Base-by-base conservation (phyloP, 2,329 filamentous ascomycete species). In the Raffaelea arxii region DNA sequence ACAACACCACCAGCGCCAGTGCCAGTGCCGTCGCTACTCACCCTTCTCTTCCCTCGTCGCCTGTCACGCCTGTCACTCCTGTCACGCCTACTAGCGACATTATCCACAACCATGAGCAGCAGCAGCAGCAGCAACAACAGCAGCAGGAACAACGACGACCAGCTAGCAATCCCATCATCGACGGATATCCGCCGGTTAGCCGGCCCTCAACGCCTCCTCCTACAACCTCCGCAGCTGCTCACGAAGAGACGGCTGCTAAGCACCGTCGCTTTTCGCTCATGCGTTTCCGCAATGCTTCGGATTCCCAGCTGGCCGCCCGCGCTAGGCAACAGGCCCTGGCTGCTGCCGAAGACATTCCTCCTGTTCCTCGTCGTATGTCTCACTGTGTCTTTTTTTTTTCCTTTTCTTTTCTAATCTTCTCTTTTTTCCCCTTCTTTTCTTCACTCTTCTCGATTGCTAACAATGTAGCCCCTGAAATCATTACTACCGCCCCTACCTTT, bases 211-310 rank as follows among this genome's bases (percentile, higher is more conserved):
- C 70, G 12, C 75, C 75, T 23, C 69, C 72, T 14, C n/a, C n/a
- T n/a, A n/a, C n/a, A n/a, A n/a, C n/a, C n/a, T n/a, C n/a, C n/a
- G n/a, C n/a, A n/a, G n/a, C n/a, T n/a, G 61, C 73, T 46, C 73
- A 78, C 55, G 74, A 77, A 43, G 71, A 79, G 57, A 69, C 65
- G n/a, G n/a, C n/a, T 25, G 65, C 66, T 27, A 80, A 74, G 56
- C 73, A 78, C 55, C 74, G 72, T 49, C 75, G 78, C 51, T 83
- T 83, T 60, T 81, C 77, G 47, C 70, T 94, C 64, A 70, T 95
- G 66, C 82, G 84, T 59, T 89, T 92, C 62, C 85, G 89, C 58
- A 90, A 95, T 75, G 90, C 88, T 51, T 96, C 90, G 9, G 91
- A 97, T 66, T 85, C 89, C 43, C 89, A 96, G 63, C 68, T 97